Conservation (phyloP, 495 filamentous ascomycete genomes). For the Trypethelium eluteriae region DNA sequence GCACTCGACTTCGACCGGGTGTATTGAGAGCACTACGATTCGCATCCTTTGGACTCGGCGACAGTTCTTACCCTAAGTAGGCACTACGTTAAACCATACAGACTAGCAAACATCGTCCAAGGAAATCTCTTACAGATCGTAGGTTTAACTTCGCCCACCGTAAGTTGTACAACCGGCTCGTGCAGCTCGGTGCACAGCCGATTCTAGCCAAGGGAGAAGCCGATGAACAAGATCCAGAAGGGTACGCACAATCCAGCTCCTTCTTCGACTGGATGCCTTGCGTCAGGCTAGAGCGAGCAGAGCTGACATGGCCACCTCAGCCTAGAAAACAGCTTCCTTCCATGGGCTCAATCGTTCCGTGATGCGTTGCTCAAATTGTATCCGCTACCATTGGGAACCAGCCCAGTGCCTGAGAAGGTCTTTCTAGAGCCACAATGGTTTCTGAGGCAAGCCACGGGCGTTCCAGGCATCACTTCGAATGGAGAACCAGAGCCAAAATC, state of each 20-base stretch:
- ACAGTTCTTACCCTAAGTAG: constrained; percentile 88
- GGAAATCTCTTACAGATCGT: not conserved
- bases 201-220: constrained; percentile 72
- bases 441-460: constrained; percentile 34
- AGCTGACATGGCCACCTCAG: constrained; percentile 31
- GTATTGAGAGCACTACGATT: constrained; percentile 63
- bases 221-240: constrained; percentile 88
- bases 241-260: constrained; percentile 42
- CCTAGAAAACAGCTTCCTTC: constrained; percentile 73
- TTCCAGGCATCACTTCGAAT: not conserved
- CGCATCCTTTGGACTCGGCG: constrained; percentile 82
- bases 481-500: not conserved
- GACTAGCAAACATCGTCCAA: constrained; percentile 17
- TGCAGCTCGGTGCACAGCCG: constrained; percentile 77
- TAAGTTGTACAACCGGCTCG: constrained; percentile 76
- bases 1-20: constrained; percentile 63
- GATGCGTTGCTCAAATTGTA: constrained; percentile 55
- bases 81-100: constrained; percentile 14
- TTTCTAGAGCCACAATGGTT: constrained; percentile 74
- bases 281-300: not conserved
- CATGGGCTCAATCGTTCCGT: constrained; percentile 64
- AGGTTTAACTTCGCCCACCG: constrained; percentile 91
- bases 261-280: constrained; percentile 12
- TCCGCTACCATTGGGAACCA: constrained; percentile 57
- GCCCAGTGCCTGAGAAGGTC: constrained; percentile 66